These are phyloP conservation scores for Acer negundo DNA, from an alignment of 345 rosid genomes.

Conservation along the genomic window DNA sequence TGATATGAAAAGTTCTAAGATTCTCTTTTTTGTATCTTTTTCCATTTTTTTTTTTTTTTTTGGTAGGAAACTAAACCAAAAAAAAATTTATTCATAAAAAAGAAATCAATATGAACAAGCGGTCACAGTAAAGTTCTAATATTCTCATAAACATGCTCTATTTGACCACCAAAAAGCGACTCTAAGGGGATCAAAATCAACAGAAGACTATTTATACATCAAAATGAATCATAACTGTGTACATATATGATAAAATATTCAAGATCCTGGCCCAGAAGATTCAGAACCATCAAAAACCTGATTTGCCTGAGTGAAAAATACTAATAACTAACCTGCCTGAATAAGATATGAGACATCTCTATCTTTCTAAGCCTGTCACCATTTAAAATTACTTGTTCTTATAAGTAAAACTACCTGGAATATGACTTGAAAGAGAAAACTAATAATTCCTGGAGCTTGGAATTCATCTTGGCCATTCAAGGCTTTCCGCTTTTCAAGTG, in stretches of 20 bases:
- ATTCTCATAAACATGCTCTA: constrained; percentile 5
- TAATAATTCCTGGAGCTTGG: constrained; percentile 27
- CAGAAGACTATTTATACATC: not conserved
- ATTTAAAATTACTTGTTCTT: not conserved
- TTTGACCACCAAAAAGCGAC: not conserved
- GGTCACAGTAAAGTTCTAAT: constrained; percentile 8
- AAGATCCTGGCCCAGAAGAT: not conserved
- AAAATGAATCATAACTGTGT: not conserved
- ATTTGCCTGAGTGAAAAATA: constrained; percentile 1
- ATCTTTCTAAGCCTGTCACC: not conserved
- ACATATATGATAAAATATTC: not conserved
- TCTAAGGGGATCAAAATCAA: not conserved
- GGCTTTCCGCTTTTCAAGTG: constrained; percentile 12
- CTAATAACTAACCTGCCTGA: not conserved
- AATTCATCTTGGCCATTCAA: constrained; percentile 25
- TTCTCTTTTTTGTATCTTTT: not conserved
- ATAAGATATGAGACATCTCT: not conserved
- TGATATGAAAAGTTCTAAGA: not conserved
- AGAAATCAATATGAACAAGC: not conserved
- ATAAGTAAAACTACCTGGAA: constrained; percentile 52
- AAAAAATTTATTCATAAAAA: not conserved
- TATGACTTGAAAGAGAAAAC: constrained; percentile 55
- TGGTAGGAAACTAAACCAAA: not conserved
- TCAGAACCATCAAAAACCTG: constrained; percentile 3
- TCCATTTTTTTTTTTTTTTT: too few relatives aligned